Evolutionary conservation across 1,139 yeast species (phyloP), one percentile per base, ranked within the genome.

Genomic region (Diutina pseudorugosa): DNA sequence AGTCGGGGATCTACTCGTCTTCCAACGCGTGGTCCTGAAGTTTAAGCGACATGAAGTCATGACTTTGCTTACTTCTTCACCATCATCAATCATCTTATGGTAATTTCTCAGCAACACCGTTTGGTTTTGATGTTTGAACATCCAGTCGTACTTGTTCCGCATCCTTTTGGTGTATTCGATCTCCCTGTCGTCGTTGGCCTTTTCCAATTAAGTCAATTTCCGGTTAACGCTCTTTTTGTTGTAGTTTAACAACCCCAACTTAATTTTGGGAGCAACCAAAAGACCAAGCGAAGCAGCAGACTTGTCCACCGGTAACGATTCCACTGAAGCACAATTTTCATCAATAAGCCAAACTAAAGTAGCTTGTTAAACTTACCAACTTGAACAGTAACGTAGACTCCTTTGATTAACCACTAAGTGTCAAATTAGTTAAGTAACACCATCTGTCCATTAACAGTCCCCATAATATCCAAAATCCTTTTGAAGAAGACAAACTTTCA

Each of bases 61-160:
- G n/a, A n/a, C 89, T 4, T 62, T 66, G 2, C 60, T 65, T 7
- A 59, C 62, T 11, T 74, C 84, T 1, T 63, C 71, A 2, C 72
- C 74, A 12, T n/a, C 50, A 7, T 36, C 41, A 3, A 85, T 82
- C 67, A 93, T 75, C 56, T 82, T 86, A 68, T 82, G 68, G 64
- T 89, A 93, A 64, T 90, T 95, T 58, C 90, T 94, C 41, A 96
- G 85, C 54, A 94, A 72, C 36, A 93, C 95, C 51, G 87, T 87
- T 70, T 94, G 98, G 66, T 93, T 94, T 67, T 87, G 78, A 65
- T 98, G 80, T 64, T 88, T 95, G 70, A 94, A 94, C 96, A 93
- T 91, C 59, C 94, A 80, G 67, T 94, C 98, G 63, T 89, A 89
- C 65, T 87, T 93, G 11, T 98, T 93, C 61, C 91, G 79, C 2